Evolutionary conservation across 257 asterid genomes (phyloP), one percentile per base, ranked within the genome.

Genomic region (Rhazya stricta): DNA sequence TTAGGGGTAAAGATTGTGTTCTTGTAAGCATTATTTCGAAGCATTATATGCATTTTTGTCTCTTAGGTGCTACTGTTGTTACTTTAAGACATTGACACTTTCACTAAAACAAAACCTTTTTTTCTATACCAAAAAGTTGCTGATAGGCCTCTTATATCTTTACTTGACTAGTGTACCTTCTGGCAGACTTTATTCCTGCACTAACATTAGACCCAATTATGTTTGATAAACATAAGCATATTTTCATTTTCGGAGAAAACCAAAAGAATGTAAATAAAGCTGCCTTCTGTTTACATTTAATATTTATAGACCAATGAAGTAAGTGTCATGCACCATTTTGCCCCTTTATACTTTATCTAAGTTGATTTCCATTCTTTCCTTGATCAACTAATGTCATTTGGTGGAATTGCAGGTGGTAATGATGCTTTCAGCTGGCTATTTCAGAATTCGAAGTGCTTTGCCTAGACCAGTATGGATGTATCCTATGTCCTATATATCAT

Each of bases 401-500:
- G 61, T 69, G 62, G 3, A 62, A 67, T 84, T 77, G 72, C 93
- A 95, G 99, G 85, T 89, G 82, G 82, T 88, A 70, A 85, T 95
- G 97, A 95, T 95, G 91, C 89, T 95, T 68, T 87, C 99, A 12
- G 98, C 96, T n/a, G 99, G 99, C 70, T 87, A 87, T 82, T 92
- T 91, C 74, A 85, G 99, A 88, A 84, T 95, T 54, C 89, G 98
- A 72, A 85, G 93, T 61, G 89, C 88, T 57, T 86, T 95, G 84
- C 97, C 97, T 1, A 75, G 81, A 73, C 88, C 91, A 11, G 87
- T 87, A n/a, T 95, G 99, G 99, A 84, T 85, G 91, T 95, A 95
- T 84, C 99, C 99, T 29, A 29, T 91, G 36, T 92, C 99, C 6
- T 92, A 92, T 84, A 29, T 95, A 42, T 81, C 99, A 11, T 95